phyloP scores from a whole-genome alignment of 2,329 filamentous ascomycete genomes.

The Ustilaginoidea virens region DNA sequence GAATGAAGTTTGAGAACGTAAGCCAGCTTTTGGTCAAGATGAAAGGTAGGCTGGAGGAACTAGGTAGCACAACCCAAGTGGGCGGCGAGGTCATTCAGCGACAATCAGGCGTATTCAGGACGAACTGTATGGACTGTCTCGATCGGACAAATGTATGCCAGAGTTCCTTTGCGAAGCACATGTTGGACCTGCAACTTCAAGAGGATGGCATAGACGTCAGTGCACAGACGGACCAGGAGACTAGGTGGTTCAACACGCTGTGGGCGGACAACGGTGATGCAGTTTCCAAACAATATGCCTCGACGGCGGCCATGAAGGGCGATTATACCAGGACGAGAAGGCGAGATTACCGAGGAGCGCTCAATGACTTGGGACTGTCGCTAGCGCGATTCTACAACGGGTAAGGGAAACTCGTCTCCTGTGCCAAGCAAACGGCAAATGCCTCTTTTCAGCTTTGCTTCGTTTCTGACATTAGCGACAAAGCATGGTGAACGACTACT shows the following conservation, averaged over 20 bases:
- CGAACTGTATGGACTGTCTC: slow-evolving; percentile 97
- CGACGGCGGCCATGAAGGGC: slow-evolving; percentile 87
- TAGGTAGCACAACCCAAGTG: slow-evolving; percentile 52
- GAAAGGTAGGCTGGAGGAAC: slow-evolving; percentile 47
- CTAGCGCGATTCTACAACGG: slow-evolving; percentile 60
- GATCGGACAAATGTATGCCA: slow-evolving; percentile 95
- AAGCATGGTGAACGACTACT: slow-evolving; percentile 96
- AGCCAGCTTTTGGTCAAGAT: slow-evolving; percentile 60
- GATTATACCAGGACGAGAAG: slow-evolving; percentile 90
- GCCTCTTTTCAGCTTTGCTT: background rate
- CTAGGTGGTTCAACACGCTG: slow-evolving; percentile 85
- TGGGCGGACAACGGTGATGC: slow-evolving; percentile 98
- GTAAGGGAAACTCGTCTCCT: slow-evolving; percentile 23
- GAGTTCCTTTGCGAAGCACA: slow-evolving; percentile 73
- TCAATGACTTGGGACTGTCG: slow-evolving; percentile 83
- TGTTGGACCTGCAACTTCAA: slow-evolving; percentile 65
- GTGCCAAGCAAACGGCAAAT: background rate
- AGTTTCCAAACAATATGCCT: slow-evolving; percentile 89
- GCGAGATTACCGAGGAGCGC: slow-evolving; percentile 75
- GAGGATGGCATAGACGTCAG: slow-evolving; percentile 63
- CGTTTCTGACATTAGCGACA: slow-evolving; percentile 11
- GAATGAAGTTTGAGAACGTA: slow-evolving; percentile 97
- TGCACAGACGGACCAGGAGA: slow-evolving; percentile 60
- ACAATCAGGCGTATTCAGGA: slow-evolving; percentile 70
- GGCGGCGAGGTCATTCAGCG: slow-evolving; percentile 25